phyloP scores from a whole-genome alignment of 331 rosid species.

The Cucumis variabilis region DNA sequence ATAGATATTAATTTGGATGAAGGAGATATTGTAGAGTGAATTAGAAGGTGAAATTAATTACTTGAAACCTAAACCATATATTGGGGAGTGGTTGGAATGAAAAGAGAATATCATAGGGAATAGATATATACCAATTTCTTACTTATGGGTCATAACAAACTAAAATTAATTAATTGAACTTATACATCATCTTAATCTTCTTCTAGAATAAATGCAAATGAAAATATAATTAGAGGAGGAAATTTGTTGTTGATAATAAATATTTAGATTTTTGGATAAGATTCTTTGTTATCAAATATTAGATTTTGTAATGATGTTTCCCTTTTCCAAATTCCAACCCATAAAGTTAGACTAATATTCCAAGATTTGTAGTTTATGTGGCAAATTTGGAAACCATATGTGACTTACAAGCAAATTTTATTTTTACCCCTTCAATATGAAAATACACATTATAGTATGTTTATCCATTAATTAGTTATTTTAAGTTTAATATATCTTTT shows the following conservation, averaged over 20 bases:
- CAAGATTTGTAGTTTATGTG: not conserved
- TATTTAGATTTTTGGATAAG: not conserved
- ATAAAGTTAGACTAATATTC: not conserved
- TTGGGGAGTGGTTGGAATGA: not conserved
- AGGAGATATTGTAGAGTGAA: not conserved
- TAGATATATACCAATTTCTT: conserved; percentile 28
- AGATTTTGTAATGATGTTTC: not conserved
- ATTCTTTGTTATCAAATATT: conserved; percentile 18
- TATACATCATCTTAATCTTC: not conserved
- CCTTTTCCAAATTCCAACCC: not conserved
- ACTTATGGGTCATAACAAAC: not conserved
- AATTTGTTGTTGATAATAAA: not conserved
- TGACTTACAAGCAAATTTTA: too few relatives aligned
- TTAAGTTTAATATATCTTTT: too few relatives aligned
- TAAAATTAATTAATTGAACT: not conserved
- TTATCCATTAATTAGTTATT: too few relatives aligned
- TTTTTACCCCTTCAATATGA: not conserved
- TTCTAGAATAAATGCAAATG: not conserved
- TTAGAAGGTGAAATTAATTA: not conserved
- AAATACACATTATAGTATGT: not conserved
- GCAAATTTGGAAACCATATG: not conserved
- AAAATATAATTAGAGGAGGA: not conserved
- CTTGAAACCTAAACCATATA: not conserved
- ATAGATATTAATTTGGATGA: not conserved
- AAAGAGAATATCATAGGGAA: not conserved